Evolutionary conservation across 305 asterid species (phyloP).

Genomic region (Fraxinus latifolia): DNA sequence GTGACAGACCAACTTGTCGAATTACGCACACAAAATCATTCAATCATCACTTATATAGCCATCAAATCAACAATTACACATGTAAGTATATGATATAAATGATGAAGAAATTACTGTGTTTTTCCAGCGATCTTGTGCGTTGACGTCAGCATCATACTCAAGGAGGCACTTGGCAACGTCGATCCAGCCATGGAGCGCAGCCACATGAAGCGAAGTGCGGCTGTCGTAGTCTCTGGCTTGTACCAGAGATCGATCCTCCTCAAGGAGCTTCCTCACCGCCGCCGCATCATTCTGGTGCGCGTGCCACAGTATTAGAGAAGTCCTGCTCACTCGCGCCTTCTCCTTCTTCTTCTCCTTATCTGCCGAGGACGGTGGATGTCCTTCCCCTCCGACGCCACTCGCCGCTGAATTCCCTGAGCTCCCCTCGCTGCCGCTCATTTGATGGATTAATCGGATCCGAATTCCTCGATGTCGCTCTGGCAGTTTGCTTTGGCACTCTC

Average conservation of each 20-base stretch:
- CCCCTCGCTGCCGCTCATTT: slow-evolving; percentile 85
- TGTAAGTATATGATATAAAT: background rate
- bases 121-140: slow-evolving; percentile 97
- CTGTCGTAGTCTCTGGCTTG: slow-evolving; percentile 79
- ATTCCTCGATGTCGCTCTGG: slow-evolving; percentile 1
- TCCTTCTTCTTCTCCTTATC: slow-evolving; percentile 64
- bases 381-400: slow-evolving; percentile 40
- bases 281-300: slow-evolving; percentile 84
- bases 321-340: slow-evolving; percentile 79
- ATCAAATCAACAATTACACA: background rate
- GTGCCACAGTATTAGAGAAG: slow-evolving; percentile 86
- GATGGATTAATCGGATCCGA: slow-evolving; percentile 14
- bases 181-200: slow-evolving; percentile 92
- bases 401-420: slow-evolving; percentile 41
- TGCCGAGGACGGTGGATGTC: slow-evolving; percentile 21
- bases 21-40: background rate
- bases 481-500: slow-evolving; percentile 16
- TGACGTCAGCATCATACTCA: slow-evolving; percentile 75
- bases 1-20: slow-evolving; percentile 2
- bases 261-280: slow-evolving; percentile 75
- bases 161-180: slow-evolving; percentile 76
- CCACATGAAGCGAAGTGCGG: slow-evolving; percentile 93
- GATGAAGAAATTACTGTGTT: slow-evolving; percentile 53
- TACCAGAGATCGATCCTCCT: slow-evolving; percentile 77
- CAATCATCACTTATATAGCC: background rate